Evolutionary conservation across 179 eudicot species (phyloP).

Genomic region (Nepenthes alata): DNA sequence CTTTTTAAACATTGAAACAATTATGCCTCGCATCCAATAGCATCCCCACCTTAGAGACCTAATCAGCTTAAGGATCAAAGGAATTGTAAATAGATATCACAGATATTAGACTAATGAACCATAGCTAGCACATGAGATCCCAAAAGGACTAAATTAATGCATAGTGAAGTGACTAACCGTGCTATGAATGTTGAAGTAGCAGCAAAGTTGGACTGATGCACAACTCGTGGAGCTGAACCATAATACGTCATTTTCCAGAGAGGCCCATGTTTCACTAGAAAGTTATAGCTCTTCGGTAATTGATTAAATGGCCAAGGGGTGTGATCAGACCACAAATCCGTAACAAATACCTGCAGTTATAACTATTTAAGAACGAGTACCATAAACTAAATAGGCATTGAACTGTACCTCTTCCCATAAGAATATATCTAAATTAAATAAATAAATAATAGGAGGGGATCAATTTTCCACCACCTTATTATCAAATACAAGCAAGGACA

Average conservation of each 20-base stretch:
- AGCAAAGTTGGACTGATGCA: conserved; percentile 93
- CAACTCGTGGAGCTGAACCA: conserved; percentile 76
- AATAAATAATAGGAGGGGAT: not conserved
- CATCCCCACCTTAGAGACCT: no score
- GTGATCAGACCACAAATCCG: conserved; percentile 94
- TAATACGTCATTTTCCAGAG: conserved; percentile 88
- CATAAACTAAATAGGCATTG: conserved; percentile 16
- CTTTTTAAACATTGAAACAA: no score
- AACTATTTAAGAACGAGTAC: conserved; percentile 24
- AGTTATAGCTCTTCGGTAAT: conserved; percentile 88
- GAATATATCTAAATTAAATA: no score
- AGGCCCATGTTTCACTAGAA: conserved; percentile 89
- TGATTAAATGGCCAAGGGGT: conserved; percentile 99
- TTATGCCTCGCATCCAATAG: no score
- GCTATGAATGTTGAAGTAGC: conserved; percentile 91
- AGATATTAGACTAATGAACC: no score
- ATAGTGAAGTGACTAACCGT: conserved; percentile 35
- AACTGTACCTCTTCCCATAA: no score
- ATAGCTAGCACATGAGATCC: no score
- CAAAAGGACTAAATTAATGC: not conserved
- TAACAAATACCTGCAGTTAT: conserved; percentile 77
- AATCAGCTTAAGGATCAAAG: no score
- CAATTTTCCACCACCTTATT: no score
- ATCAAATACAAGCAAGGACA: not conserved
- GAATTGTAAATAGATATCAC: no score